Evolutionary conservation across 805 yeast species (phyloP), one percentile per base, ranked within the genome.

Genomic region (Wickerhamiella dianesei): DNA sequence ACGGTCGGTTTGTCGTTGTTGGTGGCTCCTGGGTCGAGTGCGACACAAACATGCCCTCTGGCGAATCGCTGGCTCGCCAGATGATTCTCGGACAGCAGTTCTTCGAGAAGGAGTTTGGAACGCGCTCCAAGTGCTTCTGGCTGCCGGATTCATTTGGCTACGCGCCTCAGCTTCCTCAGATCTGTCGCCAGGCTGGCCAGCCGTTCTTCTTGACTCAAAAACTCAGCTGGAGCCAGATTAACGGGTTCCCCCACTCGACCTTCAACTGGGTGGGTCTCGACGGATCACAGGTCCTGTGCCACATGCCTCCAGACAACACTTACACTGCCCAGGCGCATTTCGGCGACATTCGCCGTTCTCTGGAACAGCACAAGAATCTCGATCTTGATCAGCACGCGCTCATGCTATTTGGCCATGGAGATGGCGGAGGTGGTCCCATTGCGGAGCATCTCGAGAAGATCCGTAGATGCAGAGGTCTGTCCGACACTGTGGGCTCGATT

Each of bases 21-120:
- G 98, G 98, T 45, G 98, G 98, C 4, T 78, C 96, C 0, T 89
- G 97, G 97, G 97, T 92, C 40, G 98, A 89, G 64, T 81, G 86
- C 62, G 98, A 89, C 62, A 89, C 97, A 9, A 89, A 89, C 64
- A 71, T 89, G 66, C 98, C 98, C n/a, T 70, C 76, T 51, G 96
- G 97, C 40, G 98, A 89, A 64, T 81, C 95, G 0, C 68, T 89
- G 47, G 78, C 79, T 4, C 75, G 98, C 53, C 98, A 89, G 60
- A 84, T 88, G 57, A 68, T 88, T 46, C 75, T 83, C 49, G 98
- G 98, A 17, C 98, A 89, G 67, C 69, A 92, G 45, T 87, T 80
- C 63, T 84, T 83, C 59, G 71, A 79, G 58, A 73, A 79, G 50
- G 75, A 87, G 57, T 92, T 89, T 66, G 95, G 95, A 2, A 56